Evolutionary conservation across 1,284 basidiomycete species (phyloP).

Genomic region (Pseudozyma pruni): DNA sequence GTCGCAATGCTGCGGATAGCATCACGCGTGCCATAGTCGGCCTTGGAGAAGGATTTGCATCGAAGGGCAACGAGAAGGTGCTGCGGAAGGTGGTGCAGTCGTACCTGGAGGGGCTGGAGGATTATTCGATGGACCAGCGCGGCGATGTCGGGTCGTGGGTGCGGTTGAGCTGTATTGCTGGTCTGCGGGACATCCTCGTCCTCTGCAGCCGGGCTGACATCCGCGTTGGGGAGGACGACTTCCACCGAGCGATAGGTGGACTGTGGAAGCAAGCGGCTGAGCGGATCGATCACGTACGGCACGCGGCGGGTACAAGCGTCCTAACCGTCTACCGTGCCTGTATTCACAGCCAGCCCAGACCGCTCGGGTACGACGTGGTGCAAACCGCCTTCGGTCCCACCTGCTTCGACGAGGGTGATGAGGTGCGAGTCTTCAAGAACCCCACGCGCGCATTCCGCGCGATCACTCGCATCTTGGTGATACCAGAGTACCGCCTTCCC

Average conservation of each 20-base stretch:
- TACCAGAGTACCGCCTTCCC: slow-evolving; percentile 14
- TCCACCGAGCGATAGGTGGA: slow-evolving; percentile 69
- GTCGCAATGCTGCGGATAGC: slow-evolving; percentile 78
- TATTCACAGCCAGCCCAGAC: neutral
- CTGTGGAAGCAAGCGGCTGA: slow-evolving; percentile 90
- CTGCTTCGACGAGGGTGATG: neutral
- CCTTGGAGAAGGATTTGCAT: neutral
- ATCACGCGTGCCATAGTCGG: slow-evolving; percentile 69
- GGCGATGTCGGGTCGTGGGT: slow-evolving; percentile 99
- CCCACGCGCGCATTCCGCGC: slow-evolving; percentile 21
- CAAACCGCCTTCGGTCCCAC: slow-evolving; percentile 5
- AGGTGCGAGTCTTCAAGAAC: slow-evolving; percentile 23
- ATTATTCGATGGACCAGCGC: slow-evolving; percentile 92
- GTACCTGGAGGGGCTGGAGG: slow-evolving; percentile 76
- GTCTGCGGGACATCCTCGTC: slow-evolving; percentile 73
- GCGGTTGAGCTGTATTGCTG: slow-evolving; percentile 78
- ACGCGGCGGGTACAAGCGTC: slow-evolving; percentile 75
- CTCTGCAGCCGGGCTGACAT: slow-evolving; percentile 65
- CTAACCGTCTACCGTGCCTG: slow-evolving; percentile 28
- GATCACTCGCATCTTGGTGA: slow-evolving; percentile 19
- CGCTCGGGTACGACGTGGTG: slow-evolving; percentile 24
- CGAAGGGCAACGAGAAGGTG: slow-evolving; percentile 1
- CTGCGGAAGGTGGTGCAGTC: neutral
- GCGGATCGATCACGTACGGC: slow-evolving; percentile 87
- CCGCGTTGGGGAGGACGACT: slow-evolving; percentile 9